Evolutionary conservation across 192 early-diverging fungal species (phyloP).

Genomic region (Phlyctochytrium planicorne): DNA sequence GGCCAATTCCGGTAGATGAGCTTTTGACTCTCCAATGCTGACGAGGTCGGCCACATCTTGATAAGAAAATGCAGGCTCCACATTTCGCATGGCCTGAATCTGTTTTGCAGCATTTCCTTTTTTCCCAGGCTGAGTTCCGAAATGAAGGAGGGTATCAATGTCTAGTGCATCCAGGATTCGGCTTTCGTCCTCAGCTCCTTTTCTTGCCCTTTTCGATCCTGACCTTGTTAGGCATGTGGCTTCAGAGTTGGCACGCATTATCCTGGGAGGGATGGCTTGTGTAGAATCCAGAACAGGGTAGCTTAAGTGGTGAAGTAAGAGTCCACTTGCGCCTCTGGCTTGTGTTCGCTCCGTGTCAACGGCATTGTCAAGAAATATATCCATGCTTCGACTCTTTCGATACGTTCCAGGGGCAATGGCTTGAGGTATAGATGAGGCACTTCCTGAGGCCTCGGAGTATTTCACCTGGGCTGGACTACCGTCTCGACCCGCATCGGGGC

Average conservation of each 20-base stretch:
- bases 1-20: no score
- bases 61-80: neutral
- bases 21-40: neutral
- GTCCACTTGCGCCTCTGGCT: neutral
- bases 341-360: neutral
- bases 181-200: no score
- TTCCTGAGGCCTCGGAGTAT: neutral
- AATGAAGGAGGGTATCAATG: neutral
- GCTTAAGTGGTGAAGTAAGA: neutral
- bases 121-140: neutral
- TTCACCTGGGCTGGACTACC: neutral
- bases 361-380: neutral
- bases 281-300: neutral
- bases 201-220: no score
- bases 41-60: neutral
- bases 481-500: no score
- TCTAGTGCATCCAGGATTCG: neutral
- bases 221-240: no score
- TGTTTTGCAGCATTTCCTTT: neutral
- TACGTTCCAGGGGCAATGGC: no score
- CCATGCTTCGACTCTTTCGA: neutral
- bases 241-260: neutral
- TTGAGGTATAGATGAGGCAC: neutral
- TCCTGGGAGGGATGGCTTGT: neutral
- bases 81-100: neutral